A percentile compares a stretch with the other conserved stretches of the same genome.
phyloP scores from a whole-genome alignment of 345 rosid species.

The Eucalyptus cloeziana region DNA sequence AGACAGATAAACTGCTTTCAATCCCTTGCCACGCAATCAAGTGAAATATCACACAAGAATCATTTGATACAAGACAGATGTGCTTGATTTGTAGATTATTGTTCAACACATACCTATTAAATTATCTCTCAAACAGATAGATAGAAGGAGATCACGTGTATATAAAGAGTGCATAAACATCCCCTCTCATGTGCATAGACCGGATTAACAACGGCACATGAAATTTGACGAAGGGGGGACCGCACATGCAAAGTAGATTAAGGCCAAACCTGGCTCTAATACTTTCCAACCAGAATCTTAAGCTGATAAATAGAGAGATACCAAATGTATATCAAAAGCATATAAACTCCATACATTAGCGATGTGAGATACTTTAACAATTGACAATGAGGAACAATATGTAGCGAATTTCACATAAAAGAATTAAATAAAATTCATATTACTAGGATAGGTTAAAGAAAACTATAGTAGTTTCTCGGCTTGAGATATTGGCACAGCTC shows the following conservation, averaged over 20 bases:
- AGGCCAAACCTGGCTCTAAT: background rate
- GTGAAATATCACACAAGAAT: background rate
- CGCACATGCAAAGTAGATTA: background rate
- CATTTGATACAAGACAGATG: background rate
- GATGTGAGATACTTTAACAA: background rate
- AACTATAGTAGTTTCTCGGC: background rate
- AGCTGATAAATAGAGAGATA: background rate
- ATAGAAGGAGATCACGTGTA: background rate
- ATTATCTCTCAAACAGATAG: background rate
- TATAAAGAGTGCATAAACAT: background rate
- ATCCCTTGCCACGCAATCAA: background rate
- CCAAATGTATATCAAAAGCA: background rate
- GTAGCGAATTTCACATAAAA: background rate
- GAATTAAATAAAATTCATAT: background rate
- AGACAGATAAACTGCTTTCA: background rate
- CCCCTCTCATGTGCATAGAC: background rate
- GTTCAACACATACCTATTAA: background rate
- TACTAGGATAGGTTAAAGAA: background rate
- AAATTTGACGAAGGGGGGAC: background rate
- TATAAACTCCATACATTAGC: background rate
- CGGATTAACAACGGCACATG: background rate
- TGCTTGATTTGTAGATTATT: background rate
- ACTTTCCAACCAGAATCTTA: background rate
- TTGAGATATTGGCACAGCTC: accelerated
- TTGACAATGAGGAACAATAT: background rate